These are phyloP conservation scores for Forsythia suspensa DNA, from an alignment of 257 asterid species.

Conservation along the genomic window DNA sequence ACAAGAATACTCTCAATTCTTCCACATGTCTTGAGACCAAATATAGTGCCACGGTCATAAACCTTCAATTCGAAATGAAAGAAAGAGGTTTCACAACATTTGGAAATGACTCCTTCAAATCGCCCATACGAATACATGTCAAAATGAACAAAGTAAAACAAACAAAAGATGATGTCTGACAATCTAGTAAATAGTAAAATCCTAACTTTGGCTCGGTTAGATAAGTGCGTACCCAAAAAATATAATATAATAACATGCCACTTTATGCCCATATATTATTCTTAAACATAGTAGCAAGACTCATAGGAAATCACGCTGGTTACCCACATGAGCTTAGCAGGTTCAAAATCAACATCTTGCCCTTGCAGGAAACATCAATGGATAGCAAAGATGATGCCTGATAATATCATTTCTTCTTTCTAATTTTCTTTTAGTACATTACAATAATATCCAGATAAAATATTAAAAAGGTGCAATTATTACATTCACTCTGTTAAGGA, in stretches of 20 bases:
- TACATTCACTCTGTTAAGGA: slow-evolving; percentile 87
- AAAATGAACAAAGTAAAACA: too few species aligned
- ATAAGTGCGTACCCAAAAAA: neutral
- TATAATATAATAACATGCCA: neutral
- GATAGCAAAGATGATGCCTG: neutral
- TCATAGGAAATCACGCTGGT: slow-evolving; percentile 94
- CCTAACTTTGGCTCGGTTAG: too few species aligned
- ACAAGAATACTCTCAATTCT: too few species aligned
- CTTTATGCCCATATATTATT: neutral
- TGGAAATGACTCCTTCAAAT: too few species aligned
- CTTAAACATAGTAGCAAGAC: slow-evolving; percentile 21
- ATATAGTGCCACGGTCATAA: too few species aligned
- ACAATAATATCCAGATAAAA: neutral
- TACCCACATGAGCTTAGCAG: slow-evolving; percentile 94
- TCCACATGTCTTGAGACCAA: too few species aligned
- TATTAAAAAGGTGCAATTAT: slow-evolving; percentile 8
- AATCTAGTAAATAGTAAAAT: too few species aligned
- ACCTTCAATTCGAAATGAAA: too few species aligned
- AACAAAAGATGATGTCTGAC: too few species aligned
- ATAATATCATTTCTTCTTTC: slow-evolving; percentile 6
- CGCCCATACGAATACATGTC: too few species aligned
- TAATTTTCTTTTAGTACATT: neutral
- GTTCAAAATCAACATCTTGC: slow-evolving; percentile 92
- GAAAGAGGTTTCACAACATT: too few species aligned
- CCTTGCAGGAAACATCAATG: slow-evolving; percentile 59